Conservation (phyloP, 75 land plant genomes). For the Picea glauca region DNA sequence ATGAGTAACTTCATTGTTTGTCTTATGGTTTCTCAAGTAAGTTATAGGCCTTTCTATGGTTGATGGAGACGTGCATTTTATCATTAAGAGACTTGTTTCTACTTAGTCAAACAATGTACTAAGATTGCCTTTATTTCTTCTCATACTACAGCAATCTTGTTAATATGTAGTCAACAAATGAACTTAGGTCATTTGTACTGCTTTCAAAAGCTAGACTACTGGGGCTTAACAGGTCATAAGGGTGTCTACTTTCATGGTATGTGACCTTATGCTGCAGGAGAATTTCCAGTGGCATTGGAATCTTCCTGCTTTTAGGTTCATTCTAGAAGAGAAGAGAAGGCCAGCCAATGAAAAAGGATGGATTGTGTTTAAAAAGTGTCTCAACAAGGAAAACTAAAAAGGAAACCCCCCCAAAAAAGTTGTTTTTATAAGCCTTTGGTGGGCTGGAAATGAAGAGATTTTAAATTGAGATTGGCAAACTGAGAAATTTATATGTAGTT, state of each 20-base stretch:
- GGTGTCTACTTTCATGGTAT: not conserved
- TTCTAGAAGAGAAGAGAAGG: not conserved
- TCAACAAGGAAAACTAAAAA: not conserved
- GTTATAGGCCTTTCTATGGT: not conserved
- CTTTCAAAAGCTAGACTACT: not conserved
- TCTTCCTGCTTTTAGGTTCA: not conserved
- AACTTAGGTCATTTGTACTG: not conserved
- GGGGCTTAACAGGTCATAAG: not conserved
- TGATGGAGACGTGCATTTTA: not conserved
- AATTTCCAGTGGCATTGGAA: not conserved
- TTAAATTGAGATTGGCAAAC: not conserved
- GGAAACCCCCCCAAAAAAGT: not conserved
- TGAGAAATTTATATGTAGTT: not conserved
- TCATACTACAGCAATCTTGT: not conserved
- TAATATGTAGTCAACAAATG: not conserved
- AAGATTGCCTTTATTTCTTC: not conserved
- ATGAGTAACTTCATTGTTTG: slow-evolving; percentile 88
- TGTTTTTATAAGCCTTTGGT: not conserved
- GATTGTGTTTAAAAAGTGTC: not conserved
- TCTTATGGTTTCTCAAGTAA: slow-evolving; percentile 97
- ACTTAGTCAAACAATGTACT: not conserved
- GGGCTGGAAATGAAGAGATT: not conserved
- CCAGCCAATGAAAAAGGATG: not conserved
- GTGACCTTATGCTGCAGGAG: not conserved
- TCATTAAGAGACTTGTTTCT: not conserved